phyloP scores from a whole-genome alignment of 257 asterid genomes.

The Anisodus tanguticus region DNA sequence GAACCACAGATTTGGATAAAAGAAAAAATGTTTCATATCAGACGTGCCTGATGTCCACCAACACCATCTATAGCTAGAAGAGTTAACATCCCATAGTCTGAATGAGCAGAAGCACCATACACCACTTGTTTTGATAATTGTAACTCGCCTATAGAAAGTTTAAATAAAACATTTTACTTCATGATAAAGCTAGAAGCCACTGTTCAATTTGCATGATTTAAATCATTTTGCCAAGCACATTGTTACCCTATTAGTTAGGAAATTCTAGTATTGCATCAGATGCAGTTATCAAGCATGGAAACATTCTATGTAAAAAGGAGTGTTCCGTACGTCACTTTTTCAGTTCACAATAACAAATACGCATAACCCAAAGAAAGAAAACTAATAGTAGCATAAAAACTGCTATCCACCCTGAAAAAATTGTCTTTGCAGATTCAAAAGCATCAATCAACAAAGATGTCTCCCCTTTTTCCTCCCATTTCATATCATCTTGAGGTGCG shows the following conservation, averaged over 20 bases:
- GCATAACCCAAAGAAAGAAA: background rate
- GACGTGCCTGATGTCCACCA: conserved; percentile 59
- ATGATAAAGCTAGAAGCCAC: background rate
- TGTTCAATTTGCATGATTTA: background rate
- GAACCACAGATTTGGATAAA: background rate
- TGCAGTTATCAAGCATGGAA: background rate
- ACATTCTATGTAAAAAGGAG: background rate
- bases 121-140: conserved; percentile 43
- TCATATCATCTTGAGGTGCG: conserved; percentile 18
- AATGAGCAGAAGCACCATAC: conserved; percentile 71
- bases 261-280: background rate
- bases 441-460: background rate
- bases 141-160: conserved; percentile 41
- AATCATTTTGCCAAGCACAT: background rate
- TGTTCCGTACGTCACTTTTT: background rate
- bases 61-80: conserved; percentile 62
- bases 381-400: background rate
- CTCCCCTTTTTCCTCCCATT: conserved; percentile 5
- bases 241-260: background rate
- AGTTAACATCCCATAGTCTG: conserved; percentile 73
- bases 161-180: background rate
- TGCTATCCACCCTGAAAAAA: background rate
- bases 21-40: background rate
- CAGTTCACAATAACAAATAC: conserved; percentile 9
- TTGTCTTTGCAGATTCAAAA: background rate